Percentiles rank a stretch among this genome's conserved stretches.
Evolutionary conservation across 345 rosid species (phyloP).

Genomic region (Cardiospermum halicacabum): DNA sequence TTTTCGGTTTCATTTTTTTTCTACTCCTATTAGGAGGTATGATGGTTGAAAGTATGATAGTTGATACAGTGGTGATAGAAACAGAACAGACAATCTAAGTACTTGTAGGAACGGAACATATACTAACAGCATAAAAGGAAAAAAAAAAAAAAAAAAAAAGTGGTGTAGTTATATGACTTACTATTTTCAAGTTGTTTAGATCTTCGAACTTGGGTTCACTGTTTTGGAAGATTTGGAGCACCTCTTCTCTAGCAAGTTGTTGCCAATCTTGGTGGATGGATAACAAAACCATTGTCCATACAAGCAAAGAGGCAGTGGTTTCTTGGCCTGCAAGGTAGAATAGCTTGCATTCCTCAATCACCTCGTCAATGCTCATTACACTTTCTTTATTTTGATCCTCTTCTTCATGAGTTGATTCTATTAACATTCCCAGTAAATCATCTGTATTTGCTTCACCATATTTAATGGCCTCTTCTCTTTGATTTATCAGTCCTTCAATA

Average conservation of each 20-base stretch:
- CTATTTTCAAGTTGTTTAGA: slow-evolving; percentile 25
- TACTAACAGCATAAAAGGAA: too few species aligned
- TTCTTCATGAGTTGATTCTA: slow-evolving; percentile 31
- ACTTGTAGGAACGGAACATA: too few species aligned
- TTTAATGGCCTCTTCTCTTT: slow-evolving; percentile 33
- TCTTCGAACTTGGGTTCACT: slow-evolving; percentile 36
- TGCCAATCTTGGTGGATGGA: slow-evolving; percentile 56
- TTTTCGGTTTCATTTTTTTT: too few species aligned
- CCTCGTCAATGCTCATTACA: slow-evolving; percentile 34
- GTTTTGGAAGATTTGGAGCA: slow-evolving; percentile 28
- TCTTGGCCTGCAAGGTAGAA: slow-evolving; percentile 65
- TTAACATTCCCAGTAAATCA: slow-evolving; percentile 40
- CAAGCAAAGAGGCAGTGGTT: slow-evolving; percentile 40
- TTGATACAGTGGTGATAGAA: too few species aligned
- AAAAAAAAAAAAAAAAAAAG: too few species aligned
- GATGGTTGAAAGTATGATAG: too few species aligned
- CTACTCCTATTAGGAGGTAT: too few species aligned
- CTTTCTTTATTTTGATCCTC: slow-evolving; percentile 9
- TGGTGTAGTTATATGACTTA: neutral
- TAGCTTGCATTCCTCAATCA: slow-evolving; percentile 56
- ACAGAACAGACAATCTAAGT: too few species aligned
- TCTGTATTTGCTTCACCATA: slow-evolving; percentile 24
- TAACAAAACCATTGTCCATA: slow-evolving; percentile 49
- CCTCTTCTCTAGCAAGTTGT: slow-evolving; percentile 44
- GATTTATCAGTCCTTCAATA: slow-evolving; percentile 26